These are phyloP conservation scores for Ceratocystis papillata DNA, from an alignment of 2,329 filamentous ascomycete genomes.

Conservation along the genomic window DNA sequence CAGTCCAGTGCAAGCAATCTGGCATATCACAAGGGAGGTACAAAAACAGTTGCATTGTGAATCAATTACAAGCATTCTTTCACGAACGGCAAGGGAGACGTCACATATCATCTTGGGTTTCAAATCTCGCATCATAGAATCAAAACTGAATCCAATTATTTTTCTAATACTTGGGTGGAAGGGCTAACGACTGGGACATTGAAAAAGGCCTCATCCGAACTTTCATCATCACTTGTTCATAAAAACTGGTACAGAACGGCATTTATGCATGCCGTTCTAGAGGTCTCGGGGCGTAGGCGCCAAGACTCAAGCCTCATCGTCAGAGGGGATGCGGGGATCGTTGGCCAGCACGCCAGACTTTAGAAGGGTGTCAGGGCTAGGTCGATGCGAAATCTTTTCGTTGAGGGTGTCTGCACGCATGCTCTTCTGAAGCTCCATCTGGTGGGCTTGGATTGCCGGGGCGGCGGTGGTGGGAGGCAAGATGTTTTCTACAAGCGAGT, in stretches of 20 bases:
- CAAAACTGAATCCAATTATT: neutral
- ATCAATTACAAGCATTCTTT: too few species aligned
- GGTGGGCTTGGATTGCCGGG: slow-evolving; percentile 66
- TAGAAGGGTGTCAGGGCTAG: slow-evolving; percentile 63
- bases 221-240: neutral
- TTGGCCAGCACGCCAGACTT: slow-evolving; percentile 68
- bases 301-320: slow-evolving; percentile 10
- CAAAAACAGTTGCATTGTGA: too few species aligned
- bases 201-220: neutral
- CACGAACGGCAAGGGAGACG: too few species aligned
- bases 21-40: too few species aligned
- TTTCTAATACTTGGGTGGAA: slow-evolving; percentile 7
- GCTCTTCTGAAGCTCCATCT: slow-evolving; percentile 73
- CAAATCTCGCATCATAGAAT: neutral
- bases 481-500: slow-evolving; percentile 58
- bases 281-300: neutral
- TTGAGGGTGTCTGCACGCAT: slow-evolving; percentile 82
- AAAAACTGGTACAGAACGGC: neutral
- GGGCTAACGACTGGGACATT: slow-evolving; percentile 13
- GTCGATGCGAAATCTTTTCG: slow-evolving; percentile 71
- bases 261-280: neutral
- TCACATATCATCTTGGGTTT: neutral
- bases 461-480: slow-evolving; percentile 68
- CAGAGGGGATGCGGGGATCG: slow-evolving; percentile 48
- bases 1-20: too few species aligned